Evolutionary conservation across 768 basidiomycete genomes (phyloP).

Genomic region (Lactarius quietus): DNA sequence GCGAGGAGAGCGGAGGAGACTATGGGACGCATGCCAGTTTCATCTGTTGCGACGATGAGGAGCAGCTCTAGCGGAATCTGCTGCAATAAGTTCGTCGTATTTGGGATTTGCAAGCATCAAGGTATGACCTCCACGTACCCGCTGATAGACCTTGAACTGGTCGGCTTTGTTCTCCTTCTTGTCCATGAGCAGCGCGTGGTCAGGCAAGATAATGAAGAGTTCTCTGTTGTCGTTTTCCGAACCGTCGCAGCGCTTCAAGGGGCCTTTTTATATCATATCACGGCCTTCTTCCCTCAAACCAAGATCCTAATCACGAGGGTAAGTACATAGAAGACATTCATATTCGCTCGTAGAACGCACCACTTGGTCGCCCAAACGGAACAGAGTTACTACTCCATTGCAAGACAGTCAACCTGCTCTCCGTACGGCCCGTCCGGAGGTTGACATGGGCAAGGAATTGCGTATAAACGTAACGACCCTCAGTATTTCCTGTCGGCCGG

Average conservation of each 20-base stretch:
- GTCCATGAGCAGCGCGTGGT: constrained; percentile 93
- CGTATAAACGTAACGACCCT: no score
- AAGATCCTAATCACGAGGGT: no score
- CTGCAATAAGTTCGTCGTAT: constrained; percentile 38
- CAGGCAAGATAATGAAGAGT: constrained; percentile 90
- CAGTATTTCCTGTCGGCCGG: no score
- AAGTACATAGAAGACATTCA: no score
- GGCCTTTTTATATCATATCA: no score
- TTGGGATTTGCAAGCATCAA: not conserved
- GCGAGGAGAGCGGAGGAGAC: constrained; percentile 37
- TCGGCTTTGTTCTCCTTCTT: constrained; percentile 91
- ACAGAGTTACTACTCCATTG: no score
- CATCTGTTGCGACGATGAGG: constrained; percentile 74
- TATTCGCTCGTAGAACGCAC: no score
- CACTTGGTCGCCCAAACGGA: no score
- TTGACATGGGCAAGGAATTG: no score
- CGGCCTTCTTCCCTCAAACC: no score
- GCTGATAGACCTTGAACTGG: constrained; percentile 88
- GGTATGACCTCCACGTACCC: constrained; percentile 49
- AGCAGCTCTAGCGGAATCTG: constrained; percentile 96
- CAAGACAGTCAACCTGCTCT: no score
- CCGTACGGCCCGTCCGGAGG: no score
- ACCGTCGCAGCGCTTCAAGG: constrained; percentile 37
- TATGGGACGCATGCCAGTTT: constrained; percentile 36
- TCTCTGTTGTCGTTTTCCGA: constrained; percentile 77